Percentiles rank a stretch among this genome's conserved stretches.
These are phyloP conservation scores for Trichosporon faecale DNA, from an alignment of 1,284 basidiomycete species.

Conservation along the genomic window DNA sequence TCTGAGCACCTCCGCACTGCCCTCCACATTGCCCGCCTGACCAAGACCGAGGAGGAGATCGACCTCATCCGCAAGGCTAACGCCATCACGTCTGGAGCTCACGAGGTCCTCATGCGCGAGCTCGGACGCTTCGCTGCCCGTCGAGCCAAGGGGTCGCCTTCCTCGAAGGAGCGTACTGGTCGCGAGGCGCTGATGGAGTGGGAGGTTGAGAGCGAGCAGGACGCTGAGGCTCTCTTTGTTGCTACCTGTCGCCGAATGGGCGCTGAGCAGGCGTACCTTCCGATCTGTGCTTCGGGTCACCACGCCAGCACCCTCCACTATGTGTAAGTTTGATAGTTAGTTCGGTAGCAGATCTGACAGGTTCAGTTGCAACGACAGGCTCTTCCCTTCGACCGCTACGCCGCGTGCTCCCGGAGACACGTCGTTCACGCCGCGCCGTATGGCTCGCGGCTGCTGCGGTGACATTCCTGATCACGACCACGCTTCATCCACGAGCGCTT, in stretches of 20 bases:
- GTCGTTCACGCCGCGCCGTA: slow-evolving; percentile 34
- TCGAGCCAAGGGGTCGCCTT: slow-evolving; percentile 51
- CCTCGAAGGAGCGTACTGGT: slow-evolving; percentile 55
- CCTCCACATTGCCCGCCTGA: slow-evolving; percentile 70
- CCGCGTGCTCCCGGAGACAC: slow-evolving; percentile 39
- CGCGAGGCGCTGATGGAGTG: slow-evolving; percentile 69
- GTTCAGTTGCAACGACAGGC: slow-evolving; percentile 49
- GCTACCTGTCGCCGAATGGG: slow-evolving; percentile 79
- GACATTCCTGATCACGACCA: slow-evolving; percentile 37
- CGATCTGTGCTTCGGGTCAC: slow-evolving; percentile 79
- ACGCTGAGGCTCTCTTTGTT: slow-evolving; percentile 86
- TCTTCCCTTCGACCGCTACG: slow-evolving; percentile 44
- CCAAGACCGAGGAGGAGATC: slow-evolving; percentile 72
- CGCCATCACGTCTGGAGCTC: slow-evolving; percentile 77
- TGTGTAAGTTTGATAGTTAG: slow-evolving; percentile 61
- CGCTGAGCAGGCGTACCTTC: slow-evolving; percentile 79
- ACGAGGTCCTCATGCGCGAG: slow-evolving; percentile 86
- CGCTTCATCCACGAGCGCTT: slow-evolving; percentile 20
- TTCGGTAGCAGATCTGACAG: slow-evolving; percentile 5
- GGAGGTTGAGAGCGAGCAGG: slow-evolving; percentile 82
- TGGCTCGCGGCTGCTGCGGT: slow-evolving; percentile 47
- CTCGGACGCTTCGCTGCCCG: slow-evolving; percentile 65
- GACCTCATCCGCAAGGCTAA: slow-evolving; percentile 71
- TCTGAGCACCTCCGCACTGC: slow-evolving; percentile 66
- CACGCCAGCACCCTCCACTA: slow-evolving; percentile 85